Evolutionary conservation across 768 basidiomycete species (phyloP), one percentile per base, ranked within the genome.

Genomic region (Udeniomyces megalosporus): DNA sequence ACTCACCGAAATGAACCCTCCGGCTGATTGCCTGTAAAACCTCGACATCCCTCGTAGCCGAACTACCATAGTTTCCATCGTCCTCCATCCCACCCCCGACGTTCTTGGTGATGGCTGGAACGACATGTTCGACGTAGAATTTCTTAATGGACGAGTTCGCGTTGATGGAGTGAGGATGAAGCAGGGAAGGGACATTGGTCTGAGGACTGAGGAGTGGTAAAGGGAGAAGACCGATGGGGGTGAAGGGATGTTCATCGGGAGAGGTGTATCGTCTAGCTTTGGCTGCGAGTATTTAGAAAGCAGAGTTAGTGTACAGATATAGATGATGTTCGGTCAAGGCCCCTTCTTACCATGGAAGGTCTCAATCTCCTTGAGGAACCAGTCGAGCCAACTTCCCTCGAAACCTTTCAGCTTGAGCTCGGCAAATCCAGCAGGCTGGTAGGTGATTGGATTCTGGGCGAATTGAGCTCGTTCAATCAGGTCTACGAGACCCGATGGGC

Each of bases 191-290:
- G n/a, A 59, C 17, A 75, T 86, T 86, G 52, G 75, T 70, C 62
- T 86, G 76, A 2, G 84, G 79, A 6, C 81, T 81, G 15, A 99
- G 79, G 56, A 99, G 80, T 26, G 93, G 89, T 0, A 77, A 71
- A 0, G 95, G 92, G 38, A 99, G 85, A 63, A 81, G 77, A 15
- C 75, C 70, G 28, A 73, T 65, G 0, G 77, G 74, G 3, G 88
- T 86, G 78, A 99, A 99, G 0, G 95, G 91, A 70, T 93, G 90
- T 77, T 99, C 95, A 71, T 99, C 95, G 47, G 95, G 95, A n/a
- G 63, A 65, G n/a, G 57, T 47, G 58, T 65, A 65, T 20, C 63
- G 63, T 5, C 63, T 49, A n/a, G 63, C 63, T 46, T 65, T 65
- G 45, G 71, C 93, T 96, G 71, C 22, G 54, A 32, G 42, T 46